Conservation (phyloP, 208 protist species). For the Spongospora subterranea region DNA sequence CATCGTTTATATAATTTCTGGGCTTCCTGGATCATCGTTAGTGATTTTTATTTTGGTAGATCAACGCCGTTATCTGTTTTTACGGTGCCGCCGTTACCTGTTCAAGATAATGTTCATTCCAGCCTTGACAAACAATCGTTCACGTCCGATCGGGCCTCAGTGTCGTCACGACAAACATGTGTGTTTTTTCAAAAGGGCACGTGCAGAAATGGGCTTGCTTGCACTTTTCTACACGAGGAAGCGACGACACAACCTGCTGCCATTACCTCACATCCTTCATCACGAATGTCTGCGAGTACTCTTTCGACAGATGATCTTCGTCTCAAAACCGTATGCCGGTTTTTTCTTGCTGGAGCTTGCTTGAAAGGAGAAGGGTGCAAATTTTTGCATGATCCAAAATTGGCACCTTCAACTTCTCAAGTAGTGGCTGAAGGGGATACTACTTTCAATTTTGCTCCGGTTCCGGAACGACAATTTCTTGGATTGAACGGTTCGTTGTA, state of each 20-base stretch:
- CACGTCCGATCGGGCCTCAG: too few species aligned
- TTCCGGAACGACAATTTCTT: not conserved
- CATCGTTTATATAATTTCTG: too few species aligned
- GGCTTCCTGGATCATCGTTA: too few species aligned
- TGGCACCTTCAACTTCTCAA: not conserved
- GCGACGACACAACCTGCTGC: not conserved
- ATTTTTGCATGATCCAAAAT: not conserved
- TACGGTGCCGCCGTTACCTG: too few species aligned
- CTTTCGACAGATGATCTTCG: not conserved
- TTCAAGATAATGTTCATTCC: too few species aligned
- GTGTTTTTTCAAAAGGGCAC: slow-evolving; percentile 26
- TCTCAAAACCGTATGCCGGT: slow-evolving; percentile 11
- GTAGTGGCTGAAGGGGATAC: not conserved
- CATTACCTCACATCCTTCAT: not conserved
- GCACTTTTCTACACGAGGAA: slow-evolving; percentile 19
- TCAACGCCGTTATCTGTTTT: too few species aligned
- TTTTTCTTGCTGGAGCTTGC: not conserved
- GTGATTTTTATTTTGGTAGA: too few species aligned
- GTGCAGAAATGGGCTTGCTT: slow-evolving; percentile 11
- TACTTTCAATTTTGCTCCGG: not conserved
- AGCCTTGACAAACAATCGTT: too few species aligned
- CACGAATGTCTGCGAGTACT: not conserved
- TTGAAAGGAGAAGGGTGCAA: slow-evolving; percentile 13
- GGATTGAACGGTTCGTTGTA: not conserved
- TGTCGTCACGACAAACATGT: not conserved